Evolutionary conservation across 1,139 yeast genomes (phyloP), one percentile per base, ranked within the genome.

Genomic region (Magnusiomyces suaveolens): DNA sequence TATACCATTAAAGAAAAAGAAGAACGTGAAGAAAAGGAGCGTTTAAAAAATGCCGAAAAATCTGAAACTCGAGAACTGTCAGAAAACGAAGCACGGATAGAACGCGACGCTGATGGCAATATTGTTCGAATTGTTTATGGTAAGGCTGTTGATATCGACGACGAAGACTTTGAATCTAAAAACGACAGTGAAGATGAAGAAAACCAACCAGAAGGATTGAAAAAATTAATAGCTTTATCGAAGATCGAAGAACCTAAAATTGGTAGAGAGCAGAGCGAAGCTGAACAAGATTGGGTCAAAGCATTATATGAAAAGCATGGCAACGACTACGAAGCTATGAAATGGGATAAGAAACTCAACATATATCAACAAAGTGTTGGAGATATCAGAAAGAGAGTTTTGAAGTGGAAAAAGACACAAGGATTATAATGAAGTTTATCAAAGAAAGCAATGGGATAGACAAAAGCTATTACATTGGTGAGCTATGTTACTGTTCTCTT

Each of bases 291-390:
- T 43, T 88, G 96, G 95, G 70, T 88, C 48, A 71, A 70, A 53
- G 70, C 71, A 25, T 74, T 92, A 52, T 77, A 83, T 57, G 80
- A 79, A 33, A 88, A 87, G 69, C 82, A 92, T 66, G 97, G 97
- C 21, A 95, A 89, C 60, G 84, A 92, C 68, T 89, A 82, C 67
- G 84, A 80, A 52, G 86, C 82, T 64, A 92, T 94, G 97, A 84
- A 82, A 67, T 85, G 95, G 86, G 98, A 92, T 68, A 81, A 79
- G 72, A 86, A 85, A 68, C 75, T 90, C 59, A 92, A 92, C 67
- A 78, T 85, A 1, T 80, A 79, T 70, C 97, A 89, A 71, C 90
- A 87, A 66, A 77, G 87, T 60, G 83, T 82, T n/a, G 95, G 95
- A 32, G 95, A 88, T 63, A 72, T 90, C 64, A 83, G 77, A 69